These are phyloP conservation scores for Phytophthora multivora DNA, from an alignment of 352 stramenopile genomes.

Conservation along the genomic window DNA sequence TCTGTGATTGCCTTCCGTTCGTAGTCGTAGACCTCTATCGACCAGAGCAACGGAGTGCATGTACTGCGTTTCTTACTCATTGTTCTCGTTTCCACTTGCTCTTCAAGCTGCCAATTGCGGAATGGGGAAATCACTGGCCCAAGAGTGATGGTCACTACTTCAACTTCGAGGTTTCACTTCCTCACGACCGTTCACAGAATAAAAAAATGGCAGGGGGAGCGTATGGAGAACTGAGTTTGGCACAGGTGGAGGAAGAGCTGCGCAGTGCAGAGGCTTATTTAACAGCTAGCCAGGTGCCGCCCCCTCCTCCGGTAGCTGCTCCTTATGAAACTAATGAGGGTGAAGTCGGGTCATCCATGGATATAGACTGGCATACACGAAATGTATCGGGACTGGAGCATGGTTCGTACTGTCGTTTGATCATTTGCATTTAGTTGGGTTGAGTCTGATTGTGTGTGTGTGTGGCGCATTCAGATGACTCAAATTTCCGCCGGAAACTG, in stretches of 20 bases:
- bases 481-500: constrained; percentile 31
- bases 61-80: constrained; percentile 10
- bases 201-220: constrained; percentile 25
- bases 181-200: constrained; percentile 23
- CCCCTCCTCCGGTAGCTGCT: background rate
- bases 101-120: constrained; percentile 23
- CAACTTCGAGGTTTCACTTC: constrained; percentile 32
- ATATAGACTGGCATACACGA: constrained; percentile 2
- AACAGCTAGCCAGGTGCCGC: constrained; percentile 10
- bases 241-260: constrained; percentile 73
- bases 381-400: constrained; percentile 8
- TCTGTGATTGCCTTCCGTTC: constrained; percentile 42
- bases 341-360: background rate
- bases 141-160: constrained; percentile 69
- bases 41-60: constrained; percentile 27
- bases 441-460: background rate
- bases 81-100: background rate
- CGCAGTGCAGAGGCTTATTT: constrained; percentile 68
- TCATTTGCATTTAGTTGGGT: background rate
- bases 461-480: constrained; percentile 14
- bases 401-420: background rate
- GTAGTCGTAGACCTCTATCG: constrained; percentile 59
- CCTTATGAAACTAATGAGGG: background rate
- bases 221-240: constrained; percentile 41
- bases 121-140: constrained; percentile 28